Evolutionary conservation across 1,139 yeast genomes (phyloP).

Genomic region (Magnusiomyces ingens): DNA sequence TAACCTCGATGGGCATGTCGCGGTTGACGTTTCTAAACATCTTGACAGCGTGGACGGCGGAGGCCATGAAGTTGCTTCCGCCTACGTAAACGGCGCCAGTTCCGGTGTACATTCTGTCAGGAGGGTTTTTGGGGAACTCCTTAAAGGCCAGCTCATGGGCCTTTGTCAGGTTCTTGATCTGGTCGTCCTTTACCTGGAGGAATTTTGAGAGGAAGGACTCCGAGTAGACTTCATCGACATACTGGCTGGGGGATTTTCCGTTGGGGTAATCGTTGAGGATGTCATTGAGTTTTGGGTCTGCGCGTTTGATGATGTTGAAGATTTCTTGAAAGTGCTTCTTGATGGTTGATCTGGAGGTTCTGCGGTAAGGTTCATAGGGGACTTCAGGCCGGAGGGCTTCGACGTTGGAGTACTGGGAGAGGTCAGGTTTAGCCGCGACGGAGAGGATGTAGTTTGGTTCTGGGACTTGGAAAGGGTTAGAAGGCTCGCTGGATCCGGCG

Average conservation of each 20-base stretch:
- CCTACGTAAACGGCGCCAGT: slow-evolving; percentile 78
- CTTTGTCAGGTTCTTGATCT: slow-evolving; percentile 41
- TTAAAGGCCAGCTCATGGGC: slow-evolving; percentile 51
- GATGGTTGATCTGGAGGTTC: not conserved
- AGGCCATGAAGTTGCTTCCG: slow-evolving; percentile 72
- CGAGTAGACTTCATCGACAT: not conserved
- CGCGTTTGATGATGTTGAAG: not conserved
- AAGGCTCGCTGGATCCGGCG: not conserved
- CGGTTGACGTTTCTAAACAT: slow-evolving; percentile 59
- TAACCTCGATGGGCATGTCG: slow-evolving; percentile 65
- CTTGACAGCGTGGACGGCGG: slow-evolving; percentile 58
- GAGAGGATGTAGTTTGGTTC: not conserved
- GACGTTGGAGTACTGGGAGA: not conserved
- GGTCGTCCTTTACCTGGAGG: slow-evolving; percentile 45
- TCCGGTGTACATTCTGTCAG: slow-evolving; percentile 37
- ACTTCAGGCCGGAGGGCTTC: not conserved
- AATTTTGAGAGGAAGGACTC: slow-evolving; percentile 30
- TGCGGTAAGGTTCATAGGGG: not conserved
- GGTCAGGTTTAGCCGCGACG: not conserved
- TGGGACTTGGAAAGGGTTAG: not conserved
- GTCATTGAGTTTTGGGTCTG: not conserved
- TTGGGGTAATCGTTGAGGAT: not conserved
- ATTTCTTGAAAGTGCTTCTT: not conserved
- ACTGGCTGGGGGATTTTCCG: not conserved
- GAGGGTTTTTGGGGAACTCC: slow-evolving; percentile 43